Conservation (phyloP, 2,329 filamentous ascomycete genomes). For the Pezicula neosporulosa region DNA sequence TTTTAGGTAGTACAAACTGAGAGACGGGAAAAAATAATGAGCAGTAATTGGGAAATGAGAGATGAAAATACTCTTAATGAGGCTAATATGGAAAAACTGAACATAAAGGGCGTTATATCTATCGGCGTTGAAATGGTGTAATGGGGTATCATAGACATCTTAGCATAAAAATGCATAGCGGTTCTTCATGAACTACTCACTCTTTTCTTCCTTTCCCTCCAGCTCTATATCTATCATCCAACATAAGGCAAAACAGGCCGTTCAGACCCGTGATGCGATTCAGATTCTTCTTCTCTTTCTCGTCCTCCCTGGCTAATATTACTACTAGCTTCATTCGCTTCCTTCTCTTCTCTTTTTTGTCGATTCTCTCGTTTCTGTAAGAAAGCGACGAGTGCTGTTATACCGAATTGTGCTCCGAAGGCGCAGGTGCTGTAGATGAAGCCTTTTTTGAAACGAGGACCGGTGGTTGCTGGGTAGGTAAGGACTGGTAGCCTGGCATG, state of each 20-base stretch:
- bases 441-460: slow-evolving; percentile 37
- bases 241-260: no score
- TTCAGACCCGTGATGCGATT: no score
- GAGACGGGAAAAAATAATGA: background rate
- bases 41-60: background rate
- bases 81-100: no score
- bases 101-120: background rate
- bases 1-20: slow-evolving; percentile 9
- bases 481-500: slow-evolving; percentile 30
- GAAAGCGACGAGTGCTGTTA: slow-evolving; percentile 10
- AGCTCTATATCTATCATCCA: no score
- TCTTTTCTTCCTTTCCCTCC: no score
- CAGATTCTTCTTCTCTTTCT: background rate
- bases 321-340: background rate
- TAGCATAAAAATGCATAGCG: no score
- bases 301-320: no score
- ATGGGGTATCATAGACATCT: no score
- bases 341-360: background rate
- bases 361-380: slow-evolving; percentile 12
- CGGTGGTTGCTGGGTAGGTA: slow-evolving; percentile 26
- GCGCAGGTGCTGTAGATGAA: slow-evolving; percentile 32
- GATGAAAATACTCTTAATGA: background rate
- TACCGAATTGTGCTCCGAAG: slow-evolving; percentile 20
- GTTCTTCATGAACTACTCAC: no score
- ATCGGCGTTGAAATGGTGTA: background rate